A percentile compares a stretch with the other conserved stretches of the same genome.
These are phyloP conservation scores for Plasmodium knowlesi DNA, from an alignment of 169 alveolate species.

Conservation along the genomic window DNA sequence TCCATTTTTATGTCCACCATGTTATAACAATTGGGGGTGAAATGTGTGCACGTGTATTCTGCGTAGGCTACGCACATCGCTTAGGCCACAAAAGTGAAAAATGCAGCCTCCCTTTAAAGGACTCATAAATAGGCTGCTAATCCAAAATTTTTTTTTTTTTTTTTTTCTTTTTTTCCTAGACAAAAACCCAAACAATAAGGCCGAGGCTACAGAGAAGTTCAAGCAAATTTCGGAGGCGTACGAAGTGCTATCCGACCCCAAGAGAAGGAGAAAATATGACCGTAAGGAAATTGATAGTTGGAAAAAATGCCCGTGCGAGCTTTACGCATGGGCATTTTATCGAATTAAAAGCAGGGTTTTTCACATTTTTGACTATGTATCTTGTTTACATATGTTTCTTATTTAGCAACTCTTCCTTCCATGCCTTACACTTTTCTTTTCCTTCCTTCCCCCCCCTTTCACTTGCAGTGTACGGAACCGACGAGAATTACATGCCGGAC, in stretches of 20 bases:
- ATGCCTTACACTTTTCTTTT: too few species aligned
- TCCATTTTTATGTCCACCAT: background rate
- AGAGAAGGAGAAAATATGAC: conserved; percentile 79
- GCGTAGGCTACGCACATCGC: background rate
- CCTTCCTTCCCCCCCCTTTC: background rate
- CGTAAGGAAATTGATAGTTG: conserved; percentile 38
- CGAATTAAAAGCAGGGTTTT: background rate
- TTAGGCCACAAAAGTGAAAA: background rate
- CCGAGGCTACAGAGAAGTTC: conserved; percentile 81
- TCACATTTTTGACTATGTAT: background rate
- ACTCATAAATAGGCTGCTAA: background rate
- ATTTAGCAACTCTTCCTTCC: background rate
- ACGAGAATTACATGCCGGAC: conserved; percentile 31
- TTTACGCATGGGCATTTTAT: background rate
- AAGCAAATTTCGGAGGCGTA: conserved; percentile 82
- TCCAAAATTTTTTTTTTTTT: background rate
- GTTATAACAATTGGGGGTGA: background rate
- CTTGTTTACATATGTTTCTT: too few species aligned
- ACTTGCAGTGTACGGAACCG: conserved; percentile 53
- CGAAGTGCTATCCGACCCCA: conserved; percentile 81
- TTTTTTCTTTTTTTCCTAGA: conserved; percentile 35
- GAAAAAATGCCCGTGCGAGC: background rate
- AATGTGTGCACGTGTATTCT: background rate
- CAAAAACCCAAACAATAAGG: conserved; percentile 78
- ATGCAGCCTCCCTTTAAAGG: background rate